These are phyloP conservation scores for Podospora bellae-mahoneyi DNA, from an alignment of 495 filamentous ascomycete genomes.

Conservation along the genomic window DNA sequence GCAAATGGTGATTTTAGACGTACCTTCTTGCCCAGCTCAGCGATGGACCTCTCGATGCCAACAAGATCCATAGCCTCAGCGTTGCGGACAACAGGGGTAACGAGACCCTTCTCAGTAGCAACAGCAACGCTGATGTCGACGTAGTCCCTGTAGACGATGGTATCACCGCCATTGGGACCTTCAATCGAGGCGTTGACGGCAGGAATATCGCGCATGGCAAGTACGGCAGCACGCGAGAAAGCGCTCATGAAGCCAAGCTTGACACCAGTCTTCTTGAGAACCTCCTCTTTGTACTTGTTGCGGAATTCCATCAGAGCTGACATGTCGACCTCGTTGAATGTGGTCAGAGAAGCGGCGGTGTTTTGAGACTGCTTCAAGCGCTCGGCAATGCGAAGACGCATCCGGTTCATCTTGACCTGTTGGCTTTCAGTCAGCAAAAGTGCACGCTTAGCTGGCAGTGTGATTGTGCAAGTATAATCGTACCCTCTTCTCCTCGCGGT, in stretches of 20 bases:
- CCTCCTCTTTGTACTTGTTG: slow-evolving; percentile 92
- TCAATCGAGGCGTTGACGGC: slow-evolving; percentile 98
- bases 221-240: slow-evolving; percentile 84
- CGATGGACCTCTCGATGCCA: slow-evolving; percentile 86
- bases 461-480: slow-evolving; percentile 23
- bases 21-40: slow-evolving; percentile 93
- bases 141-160: slow-evolving; percentile 96
- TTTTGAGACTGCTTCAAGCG: slow-evolving; percentile 99
- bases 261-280: slow-evolving; percentile 92
- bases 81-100: slow-evolving; percentile 95
- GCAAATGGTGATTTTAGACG: not conserved
- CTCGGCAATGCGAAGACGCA: slow-evolving; percentile 95
- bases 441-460: not conserved
- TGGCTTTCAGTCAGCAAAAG: slow-evolving; percentile 13
- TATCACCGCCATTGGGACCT: slow-evolving; percentile 90
- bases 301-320: slow-evolving; percentile 95
- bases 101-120: slow-evolving; percentile 94
- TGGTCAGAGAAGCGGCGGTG: slow-evolving; percentile 93
- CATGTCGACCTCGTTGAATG: slow-evolving; percentile 99
- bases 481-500: slow-evolving; percentile 86
- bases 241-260: slow-evolving; percentile 99
- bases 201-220: slow-evolving; percentile 92
- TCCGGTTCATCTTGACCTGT: slow-evolving; percentile 99
- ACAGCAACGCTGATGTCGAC: slow-evolving; percentile 98
- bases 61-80: slow-evolving; percentile 82